Evolutionary conservation across 164 flowering plant genomes (phyloP).

Genomic region (Berberis vulgaris): DNA sequence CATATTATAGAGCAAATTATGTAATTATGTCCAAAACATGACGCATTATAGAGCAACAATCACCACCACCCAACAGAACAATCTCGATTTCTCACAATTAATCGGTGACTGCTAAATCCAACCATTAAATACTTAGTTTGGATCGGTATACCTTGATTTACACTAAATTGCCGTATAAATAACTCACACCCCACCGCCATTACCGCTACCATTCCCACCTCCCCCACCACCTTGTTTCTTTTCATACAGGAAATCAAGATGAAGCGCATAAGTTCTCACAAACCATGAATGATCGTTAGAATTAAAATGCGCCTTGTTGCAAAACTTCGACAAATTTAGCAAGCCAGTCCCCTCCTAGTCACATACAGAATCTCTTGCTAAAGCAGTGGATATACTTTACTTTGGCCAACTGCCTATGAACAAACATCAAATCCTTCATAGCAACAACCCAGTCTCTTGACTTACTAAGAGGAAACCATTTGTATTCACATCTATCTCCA

Average conservation of each 20-base stretch:
- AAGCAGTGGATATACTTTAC: constrained; percentile 47
- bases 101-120: too few relatives aligned
- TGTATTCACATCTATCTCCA: too few relatives aligned
- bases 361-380: constrained; percentile 51
- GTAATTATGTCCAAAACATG: too few relatives aligned
- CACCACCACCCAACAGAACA: constrained; percentile 1
- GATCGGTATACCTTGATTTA: too few relatives aligned
- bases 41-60: too few relatives aligned
- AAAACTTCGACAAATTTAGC: constrained; percentile 60
- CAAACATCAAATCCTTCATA: constrained; percentile 50
- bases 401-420: constrained; percentile 46
- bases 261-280: constrained; percentile 57
- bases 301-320: constrained; percentile 62
- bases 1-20: too few relatives aligned
- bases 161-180: too few relatives aligned
- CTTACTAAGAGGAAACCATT: too few relatives aligned
- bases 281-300: constrained; percentile 69
- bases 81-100: too few relatives aligned
- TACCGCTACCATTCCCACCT: constrained; percentile 4
- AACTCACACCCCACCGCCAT: constrained; percentile 11
- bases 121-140: too few relatives aligned
- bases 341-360: constrained; percentile 53
- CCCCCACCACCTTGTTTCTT: constrained; percentile 26
- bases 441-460: constrained; percentile 79
- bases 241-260: constrained; percentile 45